Evolutionary conservation across 352 stramenopile species (phyloP), one percentile per base, ranked within the genome.

Genomic region (Aphanomyces cochlioides): DNA sequence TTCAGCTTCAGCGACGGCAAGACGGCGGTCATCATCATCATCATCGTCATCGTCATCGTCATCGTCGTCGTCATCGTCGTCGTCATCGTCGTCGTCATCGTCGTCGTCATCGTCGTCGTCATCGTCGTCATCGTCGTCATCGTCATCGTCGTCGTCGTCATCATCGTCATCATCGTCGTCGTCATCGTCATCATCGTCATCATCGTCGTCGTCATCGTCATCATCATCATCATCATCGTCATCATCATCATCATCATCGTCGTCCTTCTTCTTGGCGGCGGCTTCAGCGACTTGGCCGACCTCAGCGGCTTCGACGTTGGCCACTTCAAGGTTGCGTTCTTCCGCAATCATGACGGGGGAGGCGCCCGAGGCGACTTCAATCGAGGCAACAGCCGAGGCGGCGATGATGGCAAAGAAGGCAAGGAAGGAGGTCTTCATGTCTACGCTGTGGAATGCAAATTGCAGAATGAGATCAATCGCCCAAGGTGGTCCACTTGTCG

Each of bases 41-140:
- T 28, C 28, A 28, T 28, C 28, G 2, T 73, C 72, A 17, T 73
- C 74, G 7, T 73, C 67, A 2, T 66, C 56, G 15, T 69, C 74
- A 47, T 66, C 73, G 13, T 73, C 59, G 28, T 76, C 75, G n/a
- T 77, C 37, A 56, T 70, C 57, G 45, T 63, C 70, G 7, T 58
- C 56, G 19, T 63, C 63, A n/a, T 58, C 63, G 12, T 21, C 50
- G 5, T 77, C 50, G 17, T 58, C 50, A 37, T 72, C 57, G 34
- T 75, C 34, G 7, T 34, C 21, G n/a, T 47, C 28, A 3, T 40
- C 54, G 21, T 36, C 50, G 3, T 58, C 54, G 54, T 61, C 54
- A 3, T 61, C 54, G 3, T 40, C 17, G 3, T 28, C 28, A 2
- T 61, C 54, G 5, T 37, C 37, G 1, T 61, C 54, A 41, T 61